Evolutionary conservation across 805 yeast species (phyloP).

Genomic region (Wickerhamomyces queroliae): DNA sequence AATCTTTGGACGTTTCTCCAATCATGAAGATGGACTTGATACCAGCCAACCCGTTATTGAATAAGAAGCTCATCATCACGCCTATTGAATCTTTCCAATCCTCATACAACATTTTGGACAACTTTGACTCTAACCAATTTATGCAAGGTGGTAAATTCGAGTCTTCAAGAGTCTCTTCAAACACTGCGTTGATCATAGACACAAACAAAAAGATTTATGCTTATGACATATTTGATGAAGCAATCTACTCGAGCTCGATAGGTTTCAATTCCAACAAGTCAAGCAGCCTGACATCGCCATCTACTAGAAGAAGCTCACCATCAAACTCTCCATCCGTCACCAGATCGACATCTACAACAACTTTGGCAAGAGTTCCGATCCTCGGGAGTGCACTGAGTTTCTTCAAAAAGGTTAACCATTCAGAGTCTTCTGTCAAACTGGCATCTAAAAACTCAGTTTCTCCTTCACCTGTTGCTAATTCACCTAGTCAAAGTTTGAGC

Average conservation of each 20-base stretch:
- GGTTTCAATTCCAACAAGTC: constrained; percentile 4
- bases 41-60: constrained; percentile 35
- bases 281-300: not conserved
- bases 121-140: not conserved
- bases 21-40: constrained; percentile 9
- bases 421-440: not conserved
- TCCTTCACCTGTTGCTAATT: constrained; percentile 4
- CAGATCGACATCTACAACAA: constrained; percentile 13
- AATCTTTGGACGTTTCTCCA: not conserved
- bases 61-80: constrained; percentile 41
- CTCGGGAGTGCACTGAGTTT: constrained; percentile 19
- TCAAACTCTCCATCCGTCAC: constrained; percentile 5
- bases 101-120: constrained; percentile 2
- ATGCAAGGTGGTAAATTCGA: not conserved
- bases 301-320: constrained; percentile 3
- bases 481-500: constrained; percentile 3
- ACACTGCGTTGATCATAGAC: constrained; percentile 10
- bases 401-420: constrained; percentile 14
- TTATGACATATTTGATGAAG: constrained; percentile 62
- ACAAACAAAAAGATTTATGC: constrained; percentile 41
- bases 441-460: not conserved
- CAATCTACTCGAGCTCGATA: constrained; percentile 35
- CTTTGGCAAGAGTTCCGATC: constrained; percentile 17
- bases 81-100: constrained; percentile 14
- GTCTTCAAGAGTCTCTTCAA: constrained; percentile 5